Percentiles rank a stretch among this genome's conserved stretches.
Conservation (phyloP, 225 moss, liverwort and hornwort genomes). For the Physcomitrium patens region DNA sequence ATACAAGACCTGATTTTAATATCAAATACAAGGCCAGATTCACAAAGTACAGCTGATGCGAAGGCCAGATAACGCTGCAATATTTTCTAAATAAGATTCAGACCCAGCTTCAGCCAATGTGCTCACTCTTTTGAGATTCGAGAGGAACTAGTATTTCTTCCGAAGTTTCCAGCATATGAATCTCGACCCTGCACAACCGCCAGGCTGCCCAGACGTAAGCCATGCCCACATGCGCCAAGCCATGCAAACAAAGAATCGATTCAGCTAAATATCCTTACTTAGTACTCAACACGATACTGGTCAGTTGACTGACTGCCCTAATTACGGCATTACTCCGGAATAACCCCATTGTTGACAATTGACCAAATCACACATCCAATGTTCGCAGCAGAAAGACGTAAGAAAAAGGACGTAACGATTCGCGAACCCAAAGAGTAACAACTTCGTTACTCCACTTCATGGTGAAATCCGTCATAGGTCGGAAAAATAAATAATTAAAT, state of each 20-base stretch:
- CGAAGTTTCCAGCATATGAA: slow-evolving; percentile 75
- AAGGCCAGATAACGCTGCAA: slow-evolving; percentile 34
- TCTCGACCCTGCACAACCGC: slow-evolving; percentile 86
- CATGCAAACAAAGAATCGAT: neutral
- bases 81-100: slow-evolving; percentile 49
- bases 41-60: slow-evolving; percentile 24
- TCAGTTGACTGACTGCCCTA: neutral
- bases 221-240: slow-evolving; percentile 32
- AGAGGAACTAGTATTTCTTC: slow-evolving; percentile 87
- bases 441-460: slow-evolving; percentile 12
- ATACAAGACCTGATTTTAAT: slow-evolving; percentile 14
- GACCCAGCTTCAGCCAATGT: slow-evolving; percentile 54
- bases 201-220: slow-evolving; percentile 75
- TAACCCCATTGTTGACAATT: neutral
- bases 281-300: neutral
- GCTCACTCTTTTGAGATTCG: slow-evolving; percentile 76
- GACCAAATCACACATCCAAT: neutral
- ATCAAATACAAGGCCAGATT: slow-evolving; percentile 33
- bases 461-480: slow-evolving; percentile 27
- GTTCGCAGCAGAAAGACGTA: slow-evolving; percentile 7
- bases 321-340: neutral
- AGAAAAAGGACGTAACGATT: neutral
- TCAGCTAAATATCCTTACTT: neutral
- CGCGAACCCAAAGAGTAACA: neutral
- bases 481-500: neutral